These are phyloP conservation scores for Corymbia maculata DNA, from an alignment of 345 rosid genomes.

Conservation along the genomic window DNA sequence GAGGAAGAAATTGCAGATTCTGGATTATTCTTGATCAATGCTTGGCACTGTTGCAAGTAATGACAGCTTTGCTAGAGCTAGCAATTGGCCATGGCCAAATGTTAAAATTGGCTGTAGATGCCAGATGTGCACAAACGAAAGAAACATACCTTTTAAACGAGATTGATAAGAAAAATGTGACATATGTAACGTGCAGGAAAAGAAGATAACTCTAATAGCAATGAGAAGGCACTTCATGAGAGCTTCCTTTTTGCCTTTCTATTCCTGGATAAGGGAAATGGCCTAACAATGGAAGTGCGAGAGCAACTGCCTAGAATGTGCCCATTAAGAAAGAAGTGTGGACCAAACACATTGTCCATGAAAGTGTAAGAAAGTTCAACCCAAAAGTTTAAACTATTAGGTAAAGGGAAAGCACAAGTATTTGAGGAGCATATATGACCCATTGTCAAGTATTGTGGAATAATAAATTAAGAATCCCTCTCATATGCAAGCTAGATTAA, in stretches of 20 bases:
- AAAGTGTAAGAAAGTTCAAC: no score
- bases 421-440: neutral
- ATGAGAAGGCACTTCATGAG: neutral
- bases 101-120: constrained; percentile 56
- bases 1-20: neutral
- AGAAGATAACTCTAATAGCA: neutral
- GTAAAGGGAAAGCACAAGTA: neutral
- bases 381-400: no score
- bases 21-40: neutral
- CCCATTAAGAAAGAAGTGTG: no score
- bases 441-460: neutral
- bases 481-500: neutral
- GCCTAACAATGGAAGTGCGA: neutral
- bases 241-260: neutral
- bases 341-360: no score
- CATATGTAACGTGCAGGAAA: neutral
- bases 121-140: constrained; percentile 31
- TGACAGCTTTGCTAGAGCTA: neutral
- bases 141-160: neutral
- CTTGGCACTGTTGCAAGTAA: neutral
- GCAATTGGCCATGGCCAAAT: constrained; percentile 42
- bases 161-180: neutral
- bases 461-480: neutral
- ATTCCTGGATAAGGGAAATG: neutral
- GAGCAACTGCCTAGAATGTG: neutral